Conservation (phyloP, 352 stramenopile species). For the Plasmopara viticola region DNA sequence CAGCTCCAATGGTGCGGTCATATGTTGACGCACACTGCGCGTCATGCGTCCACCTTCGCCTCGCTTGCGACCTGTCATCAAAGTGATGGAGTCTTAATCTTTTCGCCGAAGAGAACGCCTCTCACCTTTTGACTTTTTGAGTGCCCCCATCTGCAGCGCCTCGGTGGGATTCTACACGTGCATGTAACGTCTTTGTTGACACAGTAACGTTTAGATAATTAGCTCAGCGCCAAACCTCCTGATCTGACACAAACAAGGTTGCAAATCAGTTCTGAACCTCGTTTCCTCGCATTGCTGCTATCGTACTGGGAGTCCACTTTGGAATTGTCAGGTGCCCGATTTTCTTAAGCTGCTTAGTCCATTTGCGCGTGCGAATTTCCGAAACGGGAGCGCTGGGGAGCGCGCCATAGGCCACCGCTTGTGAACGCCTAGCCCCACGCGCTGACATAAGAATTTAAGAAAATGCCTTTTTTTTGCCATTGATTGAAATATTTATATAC, state of each 20-base stretch:
- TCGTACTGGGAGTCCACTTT: conserved; percentile 68
- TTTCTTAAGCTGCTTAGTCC: conserved; percentile 58
- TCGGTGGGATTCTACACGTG: conserved; percentile 44
- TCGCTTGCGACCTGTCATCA: conserved; percentile 49
- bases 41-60: conserved; percentile 68
- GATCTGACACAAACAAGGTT: conserved; percentile 27
- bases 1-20: conserved; percentile 66
- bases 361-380: conserved; percentile 70
- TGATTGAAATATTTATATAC: no score
- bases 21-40: conserved; percentile 67
- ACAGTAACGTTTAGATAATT: neutral
- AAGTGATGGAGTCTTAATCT: neutral
- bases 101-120: neutral
- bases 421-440: conserved; percentile 15
- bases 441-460: neutral
- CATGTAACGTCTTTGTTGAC: neutral
- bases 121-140: conserved; percentile 72
- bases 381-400: conserved; percentile 42
- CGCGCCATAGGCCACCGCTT: conserved; percentile 22
- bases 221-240: conserved; percentile 30
- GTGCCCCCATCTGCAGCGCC: conserved; percentile 50
- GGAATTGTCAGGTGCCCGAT: conserved; percentile 66
- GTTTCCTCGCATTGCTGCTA: neutral
- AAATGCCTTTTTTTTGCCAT: no score
- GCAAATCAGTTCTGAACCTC: conserved; percentile 5